Percentiles rank a stretch among this genome's conserved stretches.
phyloP scores from a whole-genome alignment of 805 yeast species.

The Priceomyces melissophilus region DNA sequence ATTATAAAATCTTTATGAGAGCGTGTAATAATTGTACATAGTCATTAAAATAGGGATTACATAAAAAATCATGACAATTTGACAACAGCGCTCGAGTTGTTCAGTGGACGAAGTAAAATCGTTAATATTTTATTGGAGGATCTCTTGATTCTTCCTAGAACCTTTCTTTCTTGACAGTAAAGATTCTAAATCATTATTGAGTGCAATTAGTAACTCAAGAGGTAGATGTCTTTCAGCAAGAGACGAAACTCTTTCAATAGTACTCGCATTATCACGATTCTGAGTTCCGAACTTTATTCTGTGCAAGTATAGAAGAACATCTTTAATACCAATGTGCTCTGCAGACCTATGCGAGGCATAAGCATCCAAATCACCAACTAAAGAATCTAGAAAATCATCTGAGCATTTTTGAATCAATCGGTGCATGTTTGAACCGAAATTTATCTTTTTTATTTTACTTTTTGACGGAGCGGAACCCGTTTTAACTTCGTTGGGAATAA shows the following conservation, averaged over 20 bases:
- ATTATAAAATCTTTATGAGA: too few species aligned
- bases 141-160: not conserved
- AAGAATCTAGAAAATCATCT: conserved; percentile 24
- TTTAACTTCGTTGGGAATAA: not conserved
- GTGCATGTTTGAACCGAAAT: conserved; percentile 10
- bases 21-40: too few species aligned
- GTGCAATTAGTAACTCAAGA: conserved; percentile 28
- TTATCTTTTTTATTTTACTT: conserved; percentile 1
- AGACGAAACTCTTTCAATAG: conserved; percentile 20
- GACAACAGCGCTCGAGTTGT: too few species aligned
- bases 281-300: conserved; percentile 22
- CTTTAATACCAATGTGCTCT: conserved; percentile 26
- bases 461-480: not conserved
- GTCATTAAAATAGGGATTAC: too few species aligned
- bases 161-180: too few species aligned
- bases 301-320: conserved; percentile 32
- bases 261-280: conserved; percentile 10
- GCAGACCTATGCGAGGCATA: conserved; percentile 31
- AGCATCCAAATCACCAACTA: conserved; percentile 33
- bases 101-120: too few species aligned
- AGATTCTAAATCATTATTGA: conserved; percentile 27
- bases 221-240: conserved; percentile 37
- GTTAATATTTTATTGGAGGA: too few species aligned
- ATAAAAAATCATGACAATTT: too few species aligned
- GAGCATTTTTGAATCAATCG: conserved; percentile 25